Base-by-base conservation (phyloP, 2,329 filamentous ascomycete species). In the Fusarium sp. region DNA sequence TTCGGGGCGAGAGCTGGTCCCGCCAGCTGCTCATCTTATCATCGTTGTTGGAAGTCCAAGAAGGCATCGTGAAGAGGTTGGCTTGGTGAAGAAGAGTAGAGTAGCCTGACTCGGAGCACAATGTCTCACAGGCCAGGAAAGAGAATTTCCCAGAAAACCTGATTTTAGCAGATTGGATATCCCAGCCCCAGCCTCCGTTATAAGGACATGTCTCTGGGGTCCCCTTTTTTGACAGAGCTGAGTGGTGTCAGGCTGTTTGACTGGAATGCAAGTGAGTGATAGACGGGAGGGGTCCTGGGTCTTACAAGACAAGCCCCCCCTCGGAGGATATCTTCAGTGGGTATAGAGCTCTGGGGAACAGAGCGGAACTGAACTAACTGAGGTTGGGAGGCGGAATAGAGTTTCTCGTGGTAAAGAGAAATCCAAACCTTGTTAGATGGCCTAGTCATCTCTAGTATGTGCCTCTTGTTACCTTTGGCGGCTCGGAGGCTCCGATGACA, bases 11-110 rank as follows among this genome's bases (percentile, higher is more conserved):
- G 49, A 75, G 44, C 36, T 76, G 74, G 56, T 76, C 74, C 58
- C 63, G 73, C 74, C 74, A 76, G 62, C 72, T 66, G 26, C 67
- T 76, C 54, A 72, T 52, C 63, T 76, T 76, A 48, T 74, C 72
- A 11, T 76, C 74, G 49, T 56, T 65, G 42, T 42, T 71, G 60
- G 52, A 54, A 56, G 52, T 60, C 63, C 73, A 71, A 61, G 68
- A 67, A 66, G 71, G 63, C 74, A 72, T 74, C 49, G 55, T 65
- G 57, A 61, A 26, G 65, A 55, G 44, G 49, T 63, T 68, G 49
- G 49, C 36, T 55, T 31, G 51, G 36, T 28, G 36, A 55, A 55
- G 54, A 24, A 39, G 24, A 47, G 44, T 26, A 42, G 63, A 48
- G 41, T 28, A 51, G 38, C 38, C 61, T 58, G 49, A 59, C 52